A percentile compares a stretch with the other conserved stretches of the same genome.
These are phyloP conservation scores for Clarireedia homoeocarpa DNA, from an alignment of 2,329 filamentous ascomycete species.

Conservation along the genomic window DNA sequence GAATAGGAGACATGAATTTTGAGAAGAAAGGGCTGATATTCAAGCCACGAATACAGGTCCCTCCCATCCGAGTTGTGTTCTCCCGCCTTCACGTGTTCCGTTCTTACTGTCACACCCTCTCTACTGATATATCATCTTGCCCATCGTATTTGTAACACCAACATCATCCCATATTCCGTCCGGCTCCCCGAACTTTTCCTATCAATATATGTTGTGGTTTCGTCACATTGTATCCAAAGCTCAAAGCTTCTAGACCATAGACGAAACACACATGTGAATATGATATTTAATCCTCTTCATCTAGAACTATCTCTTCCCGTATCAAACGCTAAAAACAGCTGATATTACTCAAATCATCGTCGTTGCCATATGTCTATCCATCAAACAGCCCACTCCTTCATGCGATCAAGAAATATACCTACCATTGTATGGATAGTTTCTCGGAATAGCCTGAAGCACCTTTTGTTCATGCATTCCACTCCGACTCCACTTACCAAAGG, in stretches of 20 bases:
- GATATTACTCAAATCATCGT: neutral
- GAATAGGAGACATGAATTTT: too few species aligned
- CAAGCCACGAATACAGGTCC: conserved; percentile 5
- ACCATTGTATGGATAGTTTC: neutral
- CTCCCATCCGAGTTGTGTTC: neutral
- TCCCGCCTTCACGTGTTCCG: neutral
- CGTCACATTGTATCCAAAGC: conserved; percentile 2
- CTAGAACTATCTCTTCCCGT: neutral
- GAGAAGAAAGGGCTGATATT: neutral
- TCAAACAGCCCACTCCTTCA: neutral
- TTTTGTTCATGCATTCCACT: neutral
- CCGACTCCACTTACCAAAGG: neutral
- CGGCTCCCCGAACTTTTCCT: conserved; percentile 1
- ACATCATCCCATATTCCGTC: neutral
- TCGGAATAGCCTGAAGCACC: neutral
- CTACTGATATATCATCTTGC: neutral
- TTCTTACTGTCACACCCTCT: neutral
- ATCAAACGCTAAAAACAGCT: neutral
- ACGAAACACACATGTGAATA: neutral
- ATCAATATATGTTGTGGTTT: conserved; percentile 5
- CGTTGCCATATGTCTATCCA: neutral
- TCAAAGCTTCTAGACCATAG: neutral
- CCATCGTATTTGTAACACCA: neutral
- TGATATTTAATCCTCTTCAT: conserved; percentile 5
- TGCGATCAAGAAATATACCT: neutral